Evolutionary conservation across 2,329 filamentous ascomycete species (phyloP).

Genomic region (Calonectria fujianensis): DNA sequence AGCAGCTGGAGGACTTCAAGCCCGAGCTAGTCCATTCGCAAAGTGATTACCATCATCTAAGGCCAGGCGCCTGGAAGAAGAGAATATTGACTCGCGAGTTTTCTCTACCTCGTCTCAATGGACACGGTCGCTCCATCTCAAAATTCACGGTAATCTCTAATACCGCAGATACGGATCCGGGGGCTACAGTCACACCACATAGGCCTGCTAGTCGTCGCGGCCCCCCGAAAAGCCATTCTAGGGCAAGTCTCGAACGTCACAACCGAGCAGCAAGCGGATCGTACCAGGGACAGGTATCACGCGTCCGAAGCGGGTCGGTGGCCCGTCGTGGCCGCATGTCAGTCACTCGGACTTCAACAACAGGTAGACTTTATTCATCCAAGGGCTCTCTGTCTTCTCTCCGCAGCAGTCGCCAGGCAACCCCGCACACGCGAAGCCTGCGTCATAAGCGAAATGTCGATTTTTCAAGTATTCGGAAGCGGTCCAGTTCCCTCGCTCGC

Average conservation of each 20-base stretch:
- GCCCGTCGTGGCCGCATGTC: slow-evolving; percentile 56
- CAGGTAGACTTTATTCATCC: slow-evolving; percentile 58
- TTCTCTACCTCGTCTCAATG: slow-evolving; percentile 65
- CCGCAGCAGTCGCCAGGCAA: slow-evolving; percentile 66
- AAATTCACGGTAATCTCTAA: slow-evolving; percentile 81
- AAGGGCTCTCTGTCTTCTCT: slow-evolving; percentile 70
- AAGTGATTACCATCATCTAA: slow-evolving; percentile 92
- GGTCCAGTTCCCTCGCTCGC: slow-evolving; percentile 57
- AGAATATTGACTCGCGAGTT: slow-evolving; percentile 79
- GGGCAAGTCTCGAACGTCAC: slow-evolving; percentile 80
- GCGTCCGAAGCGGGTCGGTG: slow-evolving; percentile 61
- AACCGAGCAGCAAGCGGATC: slow-evolving; percentile 55
- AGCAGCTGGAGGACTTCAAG: slow-evolving; percentile 91
- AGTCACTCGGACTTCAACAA: slow-evolving; percentile 55
- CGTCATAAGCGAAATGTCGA: slow-evolving; percentile 73
- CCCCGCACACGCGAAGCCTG: slow-evolving; percentile 63
- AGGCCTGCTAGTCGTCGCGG: slow-evolving; percentile 76
- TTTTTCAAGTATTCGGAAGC: slow-evolving; percentile 70
- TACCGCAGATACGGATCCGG: slow-evolving; percentile 70
- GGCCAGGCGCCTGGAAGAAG: slow-evolving; percentile 74
- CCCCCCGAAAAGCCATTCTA: slow-evolving; percentile 76
- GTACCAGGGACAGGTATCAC: slow-evolving; percentile 54
- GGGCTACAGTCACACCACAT: slow-evolving; percentile 88
- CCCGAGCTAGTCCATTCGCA: slow-evolving; percentile 87
- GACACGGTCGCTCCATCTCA: slow-evolving; percentile 73